A percentile compares a stretch with the other conserved stretches of the same genome.
Conservation (phyloP, 225 moss, liverwort and hornwort species). For the Marchantia paleacea region DNA sequence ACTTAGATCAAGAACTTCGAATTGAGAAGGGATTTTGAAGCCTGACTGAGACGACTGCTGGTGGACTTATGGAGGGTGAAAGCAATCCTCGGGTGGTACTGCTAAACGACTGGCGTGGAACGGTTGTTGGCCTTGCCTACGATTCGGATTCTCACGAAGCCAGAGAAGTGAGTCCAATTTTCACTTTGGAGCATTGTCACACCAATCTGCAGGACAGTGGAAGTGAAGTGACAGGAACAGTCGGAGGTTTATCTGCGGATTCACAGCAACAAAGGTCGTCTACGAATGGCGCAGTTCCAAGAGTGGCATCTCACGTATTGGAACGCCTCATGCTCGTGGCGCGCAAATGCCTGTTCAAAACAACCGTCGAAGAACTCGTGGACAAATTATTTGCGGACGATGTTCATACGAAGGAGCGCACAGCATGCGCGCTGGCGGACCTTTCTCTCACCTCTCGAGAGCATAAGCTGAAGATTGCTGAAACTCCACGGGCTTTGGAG, state of each 20-base stretch:
- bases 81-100: slow-evolving; percentile 6
- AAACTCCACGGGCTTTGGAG: slow-evolving; percentile 15
- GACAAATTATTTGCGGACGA: slow-evolving; percentile 1
- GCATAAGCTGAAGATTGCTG: slow-evolving; percentile 15
- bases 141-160: background rate
- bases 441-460: slow-evolving; percentile 8
- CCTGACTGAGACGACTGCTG: background rate
- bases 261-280: background rate
- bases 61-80: slow-evolving; percentile 2
- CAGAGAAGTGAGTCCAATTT: background rate
- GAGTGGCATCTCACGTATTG: slow-evolving; percentile 8
- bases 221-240: background rate
- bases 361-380: background rate
- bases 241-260: background rate
- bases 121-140: slow-evolving; percentile 11
- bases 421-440: slow-evolving; percentile 5
- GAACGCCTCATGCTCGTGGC: slow-evolving; percentile 5
- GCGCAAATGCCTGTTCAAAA: slow-evolving; percentile 3
- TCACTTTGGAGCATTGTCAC: background rate
- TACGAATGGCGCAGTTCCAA: background rate
- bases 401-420: slow-evolving; percentile 1
- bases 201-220: background rate
- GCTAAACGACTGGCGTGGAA: slow-evolving; percentile 12
- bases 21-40: background rate
- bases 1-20: no score